Base-by-base conservation (phyloP, 352 stramenopile genomes). In the Globisporangium recalcitrans region DNA sequence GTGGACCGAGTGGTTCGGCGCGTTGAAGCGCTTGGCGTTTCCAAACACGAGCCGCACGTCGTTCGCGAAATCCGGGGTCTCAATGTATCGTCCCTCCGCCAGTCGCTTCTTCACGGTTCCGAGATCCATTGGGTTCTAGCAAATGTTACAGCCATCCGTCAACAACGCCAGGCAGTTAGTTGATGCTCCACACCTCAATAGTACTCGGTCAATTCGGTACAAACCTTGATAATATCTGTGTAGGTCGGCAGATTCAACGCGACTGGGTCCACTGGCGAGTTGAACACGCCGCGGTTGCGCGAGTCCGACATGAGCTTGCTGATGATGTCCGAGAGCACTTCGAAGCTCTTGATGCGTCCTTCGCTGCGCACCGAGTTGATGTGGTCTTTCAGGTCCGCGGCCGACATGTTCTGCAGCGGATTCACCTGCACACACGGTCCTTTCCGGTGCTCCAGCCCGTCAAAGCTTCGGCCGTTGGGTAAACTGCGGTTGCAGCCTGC, bases 21-120 rank as follows among this genome's bases (percentile, higher is more conserved):
- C 74, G 55, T 97, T 97, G 67, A 96, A 97, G 8, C 68, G 69
- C 75, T 92, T 95, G 8, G 90, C 87, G 63, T 97, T 97, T n/a
- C 88, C 66, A 74, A 97, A 97, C 57, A 96, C 87, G 26, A 96
- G 71, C 9, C 82, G 78, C 31, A 97, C 80, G 65, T 97, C 87
- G 4, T 65, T 67, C 19, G 74, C 68, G 60, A 97, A 93, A 58
- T 86, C 87, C 21, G 93, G 70, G 5, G 97, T 77, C 22, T 85
- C 81, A 34, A 96, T 74, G 70, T 98, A 98, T 19, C 74, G 47
- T 4, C 82, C 89, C 56, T 73, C 67, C n/a, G 87, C 75, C 1
- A 98, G 73, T 46, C 91, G 88, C 11, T 74, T 68, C 27, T 87
- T 90, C 22, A 98, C 73, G 0, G 93, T 98, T 3, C 84, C 82